Evolutionary conservation across 306 rosid genomes (phyloP), one percentile per base, ranked within the genome.

Genomic region (Lathyrus tuberosus): DNA sequence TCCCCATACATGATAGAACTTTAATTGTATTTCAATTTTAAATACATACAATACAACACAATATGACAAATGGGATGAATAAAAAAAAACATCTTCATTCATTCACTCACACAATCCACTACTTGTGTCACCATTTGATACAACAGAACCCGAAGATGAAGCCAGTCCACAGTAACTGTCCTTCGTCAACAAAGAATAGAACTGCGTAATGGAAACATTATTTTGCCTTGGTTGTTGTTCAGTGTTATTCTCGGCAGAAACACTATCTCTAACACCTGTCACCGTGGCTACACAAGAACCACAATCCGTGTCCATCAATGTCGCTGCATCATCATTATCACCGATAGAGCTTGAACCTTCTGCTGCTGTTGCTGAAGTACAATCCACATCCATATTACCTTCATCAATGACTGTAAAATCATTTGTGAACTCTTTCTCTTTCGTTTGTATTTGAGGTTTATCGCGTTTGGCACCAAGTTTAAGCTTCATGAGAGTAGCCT

Each of bases 401-500:
- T 72, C 85, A 58, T 78, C 64, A 37, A 79, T 64, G 40, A 68
- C 69, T 52, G 65, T n/a, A 70, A 83, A 82, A 43, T 77, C 77
- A 43, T 30, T 47, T 26, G 51, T 79, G 24, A 48, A 57, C 30
- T 56, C 80, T 17, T 62, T 30, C 9, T 13, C 82, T 6, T 62
- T 74, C 30, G 15, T 42, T 57, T 83, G 74, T 35, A 33, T n/a
- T 3, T 63, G 73, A 48, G 59, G 63, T 28, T 59, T 49, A 41
- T 81, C 82, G 4, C 81, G 83, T 51, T 79, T 81, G 2, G 96
- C 90, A 65, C 97, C 99, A 10, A 78, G 73, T 76, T 85, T 91
- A 35, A 95, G 91, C 80, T 86, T 95, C 92, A 87, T 72, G 1
- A 91, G 88, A 8, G 99, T 95, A 41, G 89, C 81, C 80, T 91